Evolutionary conservation across 2,329 filamentous ascomycete genomes (phyloP).

Genomic region (Colletotrichum melonis): DNA sequence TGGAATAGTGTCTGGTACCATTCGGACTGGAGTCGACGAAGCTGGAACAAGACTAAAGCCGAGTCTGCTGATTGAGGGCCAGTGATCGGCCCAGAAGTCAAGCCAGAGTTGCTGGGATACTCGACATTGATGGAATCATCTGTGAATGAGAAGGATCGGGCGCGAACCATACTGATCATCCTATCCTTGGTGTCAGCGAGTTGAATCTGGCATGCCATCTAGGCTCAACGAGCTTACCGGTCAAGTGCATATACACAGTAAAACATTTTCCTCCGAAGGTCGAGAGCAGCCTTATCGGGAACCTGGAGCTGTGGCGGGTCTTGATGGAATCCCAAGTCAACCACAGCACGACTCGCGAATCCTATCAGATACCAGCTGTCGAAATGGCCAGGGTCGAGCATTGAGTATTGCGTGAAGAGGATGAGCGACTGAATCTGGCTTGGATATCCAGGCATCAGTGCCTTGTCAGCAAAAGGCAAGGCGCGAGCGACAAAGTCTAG

Average conservation of each 20-base stretch:
- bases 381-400: conserved; percentile 90
- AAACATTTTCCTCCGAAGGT: conserved; percentile 85
- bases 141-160: conserved; percentile 90
- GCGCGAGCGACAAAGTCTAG: conserved; percentile 71
- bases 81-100: conserved; percentile 54
- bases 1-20: conserved; percentile 94
- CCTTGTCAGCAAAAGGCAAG: conserved; percentile 81
- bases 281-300: conserved; percentile 75
- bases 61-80: conserved; percentile 70
- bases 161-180: conserved; percentile 88
- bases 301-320: conserved; percentile 81
- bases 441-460: conserved; percentile 86
- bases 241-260: conserved; percentile 93
- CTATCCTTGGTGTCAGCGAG: conserved; percentile 53
- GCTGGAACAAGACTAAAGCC: conserved; percentile 81
- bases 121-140: conserved; percentile 87
- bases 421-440: conserved; percentile 89
- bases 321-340: conserved; percentile 93
- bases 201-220: background rate
- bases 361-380: conserved; percentile 95
- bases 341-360: conserved; percentile 85
- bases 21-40: conserved; percentile 86
- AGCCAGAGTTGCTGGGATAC: conserved; percentile 69
- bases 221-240: conserved; percentile 63
- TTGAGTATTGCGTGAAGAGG: conserved; percentile 87